Percentiles rank a stretch among this genome's conserved stretches.
These are phyloP conservation scores for Adansonia gregorii DNA, from an alignment of 441 rosid species.

Conservation along the genomic window DNA sequence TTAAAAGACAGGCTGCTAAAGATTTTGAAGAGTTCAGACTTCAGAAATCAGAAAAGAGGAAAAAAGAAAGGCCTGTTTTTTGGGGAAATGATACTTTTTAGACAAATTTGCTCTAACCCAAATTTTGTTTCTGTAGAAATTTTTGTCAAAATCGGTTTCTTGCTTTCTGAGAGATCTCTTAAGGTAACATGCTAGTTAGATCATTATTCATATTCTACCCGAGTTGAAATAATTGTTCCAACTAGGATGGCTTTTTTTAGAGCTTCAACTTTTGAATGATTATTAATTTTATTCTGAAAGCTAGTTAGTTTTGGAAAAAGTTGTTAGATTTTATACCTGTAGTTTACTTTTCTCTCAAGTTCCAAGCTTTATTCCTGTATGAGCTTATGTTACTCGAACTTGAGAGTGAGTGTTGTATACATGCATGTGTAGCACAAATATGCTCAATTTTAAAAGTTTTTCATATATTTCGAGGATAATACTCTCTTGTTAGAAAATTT, in stretches of 20 bases:
- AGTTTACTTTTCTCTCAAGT: background rate
- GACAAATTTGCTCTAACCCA: background rate
- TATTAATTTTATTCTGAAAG: background rate
- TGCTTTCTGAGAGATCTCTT: constrained; percentile 6
- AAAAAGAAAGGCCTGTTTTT: no score
- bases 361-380: background rate
- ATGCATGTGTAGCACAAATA: background rate
- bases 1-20: background rate
- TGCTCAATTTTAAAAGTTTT: background rate
- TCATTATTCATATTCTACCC: background rate
- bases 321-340: background rate
- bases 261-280: background rate
- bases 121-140: constrained; percentile 5
- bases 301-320: background rate
- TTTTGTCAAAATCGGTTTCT: constrained; percentile 12
- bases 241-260: background rate
- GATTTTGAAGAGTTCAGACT: background rate
- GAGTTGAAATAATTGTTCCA: constrained; percentile 2
- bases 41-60: background rate
- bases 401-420: no score
- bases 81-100: background rate
- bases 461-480: background rate
- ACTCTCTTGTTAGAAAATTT: background rate
- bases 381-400: no score
- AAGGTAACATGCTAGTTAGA: background rate